Percentiles rank a stretch among this genome's conserved stretches.
Evolutionary conservation across 2,329 filamentous ascomycete genomes (phyloP).

Genomic region (Daldinia eschscholtzii): DNA sequence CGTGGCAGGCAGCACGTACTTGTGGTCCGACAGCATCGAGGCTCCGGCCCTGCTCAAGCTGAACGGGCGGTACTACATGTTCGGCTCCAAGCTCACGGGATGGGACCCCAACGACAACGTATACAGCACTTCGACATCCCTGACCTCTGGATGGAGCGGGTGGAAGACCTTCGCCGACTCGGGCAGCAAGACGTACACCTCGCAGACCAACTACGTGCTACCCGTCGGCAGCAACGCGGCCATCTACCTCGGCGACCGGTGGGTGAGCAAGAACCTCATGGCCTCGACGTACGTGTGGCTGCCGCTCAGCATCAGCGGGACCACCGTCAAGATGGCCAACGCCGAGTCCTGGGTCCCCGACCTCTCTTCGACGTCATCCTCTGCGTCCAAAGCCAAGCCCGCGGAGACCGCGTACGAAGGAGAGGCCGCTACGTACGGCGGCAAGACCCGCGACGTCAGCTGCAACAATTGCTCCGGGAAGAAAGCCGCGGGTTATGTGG

Average conservation of each 20-base stretch:
- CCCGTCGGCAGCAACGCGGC: conserved; percentile 55
- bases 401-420: conserved; percentile 64
- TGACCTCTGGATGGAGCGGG: conserved; percentile 70
- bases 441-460: conserved; percentile 59
- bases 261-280: conserved; percentile 70
- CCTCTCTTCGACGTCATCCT: conserved; percentile 58
- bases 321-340: conserved; percentile 64
- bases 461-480: conserved; percentile 66
- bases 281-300: conserved; percentile 75
- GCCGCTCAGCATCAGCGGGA: conserved; percentile 67
- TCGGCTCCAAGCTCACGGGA: conserved; percentile 68
- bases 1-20: conserved; percentile 62
- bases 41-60: conserved; percentile 73
- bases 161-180: conserved; percentile 70
- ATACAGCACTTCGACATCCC: conserved; percentile 69
- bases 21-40: conserved; percentile 69
- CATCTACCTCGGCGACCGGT: conserved; percentile 77
- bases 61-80: conserved; percentile 72
- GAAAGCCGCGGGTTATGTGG: conserved; percentile 66
- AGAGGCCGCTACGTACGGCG: conserved; percentile 60
- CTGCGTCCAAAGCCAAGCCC: conserved; percentile 58
- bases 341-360: conserved; percentile 68
- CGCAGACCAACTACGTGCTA: conserved; percentile 72
- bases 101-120: conserved; percentile 75
- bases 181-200: conserved; percentile 69